Evolutionary conservation across 345 rosid species (phyloP).

Genomic region (Corymbia maculata): DNA sequence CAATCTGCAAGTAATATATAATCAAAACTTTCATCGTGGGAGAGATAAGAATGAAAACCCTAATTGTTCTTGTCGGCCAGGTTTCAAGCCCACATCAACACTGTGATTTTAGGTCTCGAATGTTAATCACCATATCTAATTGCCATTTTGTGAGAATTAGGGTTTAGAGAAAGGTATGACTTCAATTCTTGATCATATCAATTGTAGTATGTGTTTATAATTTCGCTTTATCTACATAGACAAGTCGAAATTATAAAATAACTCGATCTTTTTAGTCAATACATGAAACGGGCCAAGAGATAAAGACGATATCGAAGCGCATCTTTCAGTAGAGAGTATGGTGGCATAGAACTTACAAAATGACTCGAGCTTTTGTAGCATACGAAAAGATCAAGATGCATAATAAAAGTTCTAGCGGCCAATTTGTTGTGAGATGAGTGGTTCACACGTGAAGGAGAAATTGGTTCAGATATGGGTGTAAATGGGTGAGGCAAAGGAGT

Average conservation of each 20-base stretch:
- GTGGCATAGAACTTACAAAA: neutral
- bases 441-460: fast-evolving
- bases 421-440: neutral
- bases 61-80: neutral
- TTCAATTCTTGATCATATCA: neutral
- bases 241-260: too few species aligned
- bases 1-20: neutral
- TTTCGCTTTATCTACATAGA: neutral
- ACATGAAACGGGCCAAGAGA: neutral
- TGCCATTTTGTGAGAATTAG: neutral
- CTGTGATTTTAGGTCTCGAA: neutral
- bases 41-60: neutral
- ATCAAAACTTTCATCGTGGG: neutral
- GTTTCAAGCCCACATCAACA: neutral
- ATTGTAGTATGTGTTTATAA: neutral
- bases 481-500: neutral
- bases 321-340: neutral
- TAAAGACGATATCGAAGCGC: fast-evolving
- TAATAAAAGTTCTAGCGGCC: neutral
- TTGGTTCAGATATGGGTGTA: neutral
- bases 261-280: too few species aligned
- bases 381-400: neutral
- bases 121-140: neutral
- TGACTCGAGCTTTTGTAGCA: neutral
- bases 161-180: neutral